phyloP scores from a whole-genome alignment of 768 basidiomycete genomes.

The Ramaria rubella region DNA sequence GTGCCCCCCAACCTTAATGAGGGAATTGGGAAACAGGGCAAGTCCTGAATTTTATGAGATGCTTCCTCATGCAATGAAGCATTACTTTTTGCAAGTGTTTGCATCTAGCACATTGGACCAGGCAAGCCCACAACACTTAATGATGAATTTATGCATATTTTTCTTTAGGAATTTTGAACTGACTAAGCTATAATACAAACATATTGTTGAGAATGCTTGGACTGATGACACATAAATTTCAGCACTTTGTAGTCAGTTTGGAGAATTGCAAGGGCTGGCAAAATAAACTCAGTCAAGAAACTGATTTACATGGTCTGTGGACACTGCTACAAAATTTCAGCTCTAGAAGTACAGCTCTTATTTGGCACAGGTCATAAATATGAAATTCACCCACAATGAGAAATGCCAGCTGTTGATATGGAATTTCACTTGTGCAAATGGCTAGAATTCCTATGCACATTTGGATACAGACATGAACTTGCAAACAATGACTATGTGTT shows the following conservation, averaged over 20 bases:
- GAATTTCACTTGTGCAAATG: neutral
- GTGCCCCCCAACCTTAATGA: slow-evolving; percentile 11
- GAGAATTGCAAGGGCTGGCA: slow-evolving; percentile 23
- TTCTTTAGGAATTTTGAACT: slow-evolving; percentile 1
- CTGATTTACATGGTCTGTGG: slow-evolving; percentile 11
- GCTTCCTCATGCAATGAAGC: slow-evolving; percentile 17
- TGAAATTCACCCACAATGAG: slow-evolving; percentile 29
- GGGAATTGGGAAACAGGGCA: neutral
- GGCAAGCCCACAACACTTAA: slow-evolving; percentile 18
- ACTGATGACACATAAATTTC: neutral
- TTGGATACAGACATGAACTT: slow-evolving; percentile 18
- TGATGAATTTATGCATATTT: neutral
- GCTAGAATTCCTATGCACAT: neutral
- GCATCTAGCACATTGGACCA: slow-evolving; percentile 24
- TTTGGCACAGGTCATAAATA: slow-evolving; percentile 24
- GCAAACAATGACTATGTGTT: slow-evolving; percentile 28
- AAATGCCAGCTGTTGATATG: slow-evolving; percentile 25
- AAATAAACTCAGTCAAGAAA: slow-evolving; percentile 19
- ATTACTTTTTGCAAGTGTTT: slow-evolving; percentile 27
- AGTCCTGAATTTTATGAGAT: neutral
- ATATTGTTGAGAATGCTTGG: neutral
- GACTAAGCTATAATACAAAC: neutral
- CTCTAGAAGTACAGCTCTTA: slow-evolving; percentile 9
- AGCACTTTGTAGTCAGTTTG: slow-evolving; percentile 19
- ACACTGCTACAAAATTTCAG: neutral